Evolutionary conservation across 106 monocot genomes (phyloP).

Genomic region (Platanthera zijinensis): DNA sequence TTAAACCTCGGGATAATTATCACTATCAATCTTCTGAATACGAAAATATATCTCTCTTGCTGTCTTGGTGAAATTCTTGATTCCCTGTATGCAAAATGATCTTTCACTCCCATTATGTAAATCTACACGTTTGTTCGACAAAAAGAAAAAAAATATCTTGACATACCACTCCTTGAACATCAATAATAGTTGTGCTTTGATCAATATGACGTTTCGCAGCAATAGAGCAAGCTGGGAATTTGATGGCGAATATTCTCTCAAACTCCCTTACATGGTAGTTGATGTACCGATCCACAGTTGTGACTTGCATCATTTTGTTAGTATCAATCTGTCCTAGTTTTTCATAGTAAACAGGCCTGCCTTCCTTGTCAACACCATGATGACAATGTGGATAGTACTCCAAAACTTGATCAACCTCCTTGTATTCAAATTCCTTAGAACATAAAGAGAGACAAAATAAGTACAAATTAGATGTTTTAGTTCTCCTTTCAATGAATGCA

Average conservation of each 20-base stretch:
- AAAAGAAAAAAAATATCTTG: neutral
- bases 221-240: slow-evolving; percentile 62
- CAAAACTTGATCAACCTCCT: slow-evolving; percentile 15
- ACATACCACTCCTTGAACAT: slow-evolving; percentile 57
- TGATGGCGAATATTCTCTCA: slow-evolving; percentile 39
- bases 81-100: slow-evolving; percentile 25
- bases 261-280: slow-evolving; percentile 66
- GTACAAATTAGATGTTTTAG: neutral
- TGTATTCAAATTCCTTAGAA: slow-evolving; percentile 21
- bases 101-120: too few relatives aligned
- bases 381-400: slow-evolving; percentile 24
- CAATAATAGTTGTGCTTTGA: slow-evolving; percentile 51
- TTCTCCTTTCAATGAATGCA: neutral
- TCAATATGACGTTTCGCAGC: slow-evolving; percentile 46
- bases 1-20: slow-evolving; percentile 58
- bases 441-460: neutral
- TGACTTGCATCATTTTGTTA: slow-evolving; percentile 36
- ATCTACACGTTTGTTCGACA: neutral
- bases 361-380: slow-evolving; percentile 36
- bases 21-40: slow-evolving; percentile 55
- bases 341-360: slow-evolving; percentile 26
- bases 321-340: slow-evolving; percentile 27
- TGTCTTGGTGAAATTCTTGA: slow-evolving; percentile 47
- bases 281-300: slow-evolving; percentile 48
- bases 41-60: slow-evolving; percentile 44